A percentile compares a stretch with the other conserved stretches of the same genome.
These are phyloP conservation scores for Auxenochlorella pyrenoidosa DNA, from an alignment of 139 green algal genomes.

Conservation along the genomic window DNA sequence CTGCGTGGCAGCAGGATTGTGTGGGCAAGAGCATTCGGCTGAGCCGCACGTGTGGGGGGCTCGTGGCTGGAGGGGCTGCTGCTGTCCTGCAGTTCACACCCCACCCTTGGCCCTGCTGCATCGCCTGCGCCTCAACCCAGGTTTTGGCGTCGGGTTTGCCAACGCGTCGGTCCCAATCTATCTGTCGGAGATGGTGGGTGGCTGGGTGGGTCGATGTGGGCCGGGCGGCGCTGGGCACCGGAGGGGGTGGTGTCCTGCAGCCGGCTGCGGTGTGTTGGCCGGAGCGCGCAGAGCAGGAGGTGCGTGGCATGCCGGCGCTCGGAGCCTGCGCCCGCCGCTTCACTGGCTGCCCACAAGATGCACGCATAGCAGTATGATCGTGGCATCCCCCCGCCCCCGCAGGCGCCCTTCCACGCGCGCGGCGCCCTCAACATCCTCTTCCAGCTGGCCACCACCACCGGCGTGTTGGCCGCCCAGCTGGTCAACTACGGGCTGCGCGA, in stretches of 20 bases:
- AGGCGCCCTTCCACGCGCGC: conserved; percentile 25
- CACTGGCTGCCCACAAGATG: no score
- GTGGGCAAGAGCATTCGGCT: no score
- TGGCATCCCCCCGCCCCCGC: neutral
- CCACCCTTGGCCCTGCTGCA: no score
- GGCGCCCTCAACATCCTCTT: conserved; percentile 45
- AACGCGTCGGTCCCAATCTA: conserved; percentile 48
- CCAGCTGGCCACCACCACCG: conserved; percentile 45
- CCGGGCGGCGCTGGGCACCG: neutral
- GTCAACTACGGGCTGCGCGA: conserved; percentile 39
- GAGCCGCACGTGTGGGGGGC: no score
- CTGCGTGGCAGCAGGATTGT: no score
- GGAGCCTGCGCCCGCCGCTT: no score
- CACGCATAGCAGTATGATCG: neutral
- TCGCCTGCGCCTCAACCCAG: no score
- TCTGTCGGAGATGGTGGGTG: conserved; percentile 36
- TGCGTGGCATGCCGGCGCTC: no score
- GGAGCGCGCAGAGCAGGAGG: no score
- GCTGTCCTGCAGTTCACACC: no score
- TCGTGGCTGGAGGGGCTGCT: no score
- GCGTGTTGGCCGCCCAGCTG: conserved; percentile 41
- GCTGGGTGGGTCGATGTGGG: neutral
- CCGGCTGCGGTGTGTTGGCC: neutral
- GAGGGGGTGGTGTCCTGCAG: no score
- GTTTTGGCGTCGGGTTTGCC: conserved; percentile 64